phyloP scores from a whole-genome alignment of 1,139 yeast genomes.

The Candida tropicalis region DNA sequence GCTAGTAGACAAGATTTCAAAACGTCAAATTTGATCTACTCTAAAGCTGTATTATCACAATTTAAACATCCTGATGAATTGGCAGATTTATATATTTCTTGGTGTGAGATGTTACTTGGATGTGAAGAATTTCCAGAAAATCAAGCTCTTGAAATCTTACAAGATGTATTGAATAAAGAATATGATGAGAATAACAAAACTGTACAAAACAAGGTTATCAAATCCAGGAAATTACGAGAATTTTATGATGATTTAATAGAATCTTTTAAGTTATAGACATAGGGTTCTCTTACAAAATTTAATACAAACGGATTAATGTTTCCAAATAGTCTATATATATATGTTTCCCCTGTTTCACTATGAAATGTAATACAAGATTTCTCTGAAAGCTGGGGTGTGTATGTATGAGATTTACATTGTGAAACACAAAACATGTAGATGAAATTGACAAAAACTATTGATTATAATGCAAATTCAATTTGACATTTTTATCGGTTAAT shows the following conservation, averaged over 20 bases:
- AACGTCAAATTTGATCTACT: slow-evolving; percentile 65
- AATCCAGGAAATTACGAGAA: slow-evolving; percentile 69
- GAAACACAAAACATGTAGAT: too few species aligned
- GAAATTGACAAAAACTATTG: too few species aligned
- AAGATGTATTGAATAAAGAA: slow-evolving; percentile 44
- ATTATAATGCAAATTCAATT: too few species aligned
- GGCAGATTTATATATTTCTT: slow-evolving; percentile 65
- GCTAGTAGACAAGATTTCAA: slow-evolving; percentile 54
- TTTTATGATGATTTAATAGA: slow-evolving; percentile 76
- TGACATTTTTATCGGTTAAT: too few species aligned
- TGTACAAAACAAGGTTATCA: slow-evolving; percentile 62
- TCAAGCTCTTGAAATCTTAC: slow-evolving; percentile 56
- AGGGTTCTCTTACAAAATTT: background rate
- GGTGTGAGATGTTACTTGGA: slow-evolving; percentile 71
- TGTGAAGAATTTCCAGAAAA: slow-evolving; percentile 47
- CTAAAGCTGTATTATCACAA: slow-evolving; percentile 73
- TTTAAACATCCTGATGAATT: slow-evolving; percentile 64
- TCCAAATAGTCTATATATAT: too few species aligned
- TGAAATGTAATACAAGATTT: background rate
- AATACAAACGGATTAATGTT: too few species aligned
- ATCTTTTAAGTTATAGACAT: slow-evolving; percentile 47
- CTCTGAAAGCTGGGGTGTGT: too few species aligned
- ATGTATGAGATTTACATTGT: too few species aligned
- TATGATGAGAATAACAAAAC: slow-evolving; percentile 46
- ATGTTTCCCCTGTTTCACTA: background rate